Percentiles rank a stretch among this genome's conserved stretches.
phyloP scores from a whole-genome alignment of 495 filamentous ascomycete species.

The Lophiotrema nucula region DNA sequence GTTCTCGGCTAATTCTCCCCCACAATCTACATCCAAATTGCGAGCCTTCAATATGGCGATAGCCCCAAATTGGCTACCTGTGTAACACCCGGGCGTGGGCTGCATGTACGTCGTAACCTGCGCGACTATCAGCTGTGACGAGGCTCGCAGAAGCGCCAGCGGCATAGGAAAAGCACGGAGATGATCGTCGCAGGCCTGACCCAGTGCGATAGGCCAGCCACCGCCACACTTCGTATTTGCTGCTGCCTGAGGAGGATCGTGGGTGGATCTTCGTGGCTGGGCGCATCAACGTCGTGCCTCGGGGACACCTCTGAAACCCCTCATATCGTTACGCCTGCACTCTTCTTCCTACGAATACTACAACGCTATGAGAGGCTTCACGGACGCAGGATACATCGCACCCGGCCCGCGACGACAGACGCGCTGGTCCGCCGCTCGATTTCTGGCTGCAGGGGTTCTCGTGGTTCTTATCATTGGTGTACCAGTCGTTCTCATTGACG shows the following conservation, averaged over 20 bases:
- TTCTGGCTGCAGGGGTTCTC: not conserved
- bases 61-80: not conserved
- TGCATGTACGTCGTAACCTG: not conserved
- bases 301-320: no score
- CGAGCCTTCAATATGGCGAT: not conserved
- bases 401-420: not conserved
- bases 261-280: no score
- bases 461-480: not conserved
- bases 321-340: no score
- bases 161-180: no score
- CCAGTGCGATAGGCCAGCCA: no score
- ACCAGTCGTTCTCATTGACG: not conserved
- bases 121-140: not conserved
- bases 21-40: not conserved
- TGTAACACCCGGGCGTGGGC: not conserved
- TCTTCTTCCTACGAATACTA: no score
- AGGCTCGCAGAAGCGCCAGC: no score
- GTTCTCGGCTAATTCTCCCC: constrained; percentile 16
- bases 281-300: no score
- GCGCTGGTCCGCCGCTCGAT: not conserved
- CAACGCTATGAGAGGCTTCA: not conserved
- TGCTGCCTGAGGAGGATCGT: no score
- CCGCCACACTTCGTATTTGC: no score
- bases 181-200: no score
- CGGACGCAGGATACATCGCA: not conserved